These are phyloP conservation scores for Cyclostephanos invisitatus DNA, from an alignment of 108 stramenopile genomes.

Conservation along the genomic window DNA sequence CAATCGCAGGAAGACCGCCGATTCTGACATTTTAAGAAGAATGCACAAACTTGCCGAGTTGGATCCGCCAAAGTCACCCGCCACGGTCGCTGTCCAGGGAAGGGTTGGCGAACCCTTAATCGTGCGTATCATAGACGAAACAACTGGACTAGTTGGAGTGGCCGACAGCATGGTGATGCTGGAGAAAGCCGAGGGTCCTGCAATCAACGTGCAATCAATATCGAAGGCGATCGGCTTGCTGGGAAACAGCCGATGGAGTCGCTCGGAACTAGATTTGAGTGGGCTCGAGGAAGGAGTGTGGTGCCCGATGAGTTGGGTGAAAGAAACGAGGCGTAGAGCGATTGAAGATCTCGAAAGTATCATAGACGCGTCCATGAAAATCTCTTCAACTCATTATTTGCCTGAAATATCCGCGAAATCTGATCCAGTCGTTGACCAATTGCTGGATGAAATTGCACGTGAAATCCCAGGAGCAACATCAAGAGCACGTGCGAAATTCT, in stretches of 20 bases:
- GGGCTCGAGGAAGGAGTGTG: slow-evolving; percentile 48
- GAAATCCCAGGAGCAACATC: not conserved
- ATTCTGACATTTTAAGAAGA: slow-evolving; percentile 61
- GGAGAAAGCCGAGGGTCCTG: slow-evolving; percentile 36
- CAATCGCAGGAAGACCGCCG: slow-evolving; percentile 59
- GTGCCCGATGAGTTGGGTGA: slow-evolving; percentile 67
- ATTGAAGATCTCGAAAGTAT: slow-evolving; percentile 41
- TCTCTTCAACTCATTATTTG: not conserved
- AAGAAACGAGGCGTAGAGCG: slow-evolving; percentile 61
- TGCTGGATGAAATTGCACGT: slow-evolving; percentile 25
- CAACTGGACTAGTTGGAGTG: slow-evolving; percentile 39
- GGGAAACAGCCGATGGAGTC: slow-evolving; percentile 55
- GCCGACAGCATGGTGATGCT: slow-evolving; percentile 36
- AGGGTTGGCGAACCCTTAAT: slow-evolving; percentile 43
- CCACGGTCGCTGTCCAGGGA: slow-evolving; percentile 47
- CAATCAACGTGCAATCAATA: slow-evolving; percentile 43
- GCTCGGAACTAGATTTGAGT: slow-evolving; percentile 43
- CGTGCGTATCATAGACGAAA: slow-evolving; percentile 42
- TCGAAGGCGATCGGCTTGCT: slow-evolving; percentile 70
- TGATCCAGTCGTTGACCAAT: slow-evolving; percentile 23
- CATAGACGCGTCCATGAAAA: not conserved
- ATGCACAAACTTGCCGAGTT: slow-evolving; percentile 54
- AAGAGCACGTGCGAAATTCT: slow-evolving; percentile 14
- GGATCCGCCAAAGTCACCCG: slow-evolving; percentile 31
- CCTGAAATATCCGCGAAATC: not conserved